Base-by-base conservation (phyloP, 1,284 basidiomycete genomes). In the Ustilago sp. region DNA sequence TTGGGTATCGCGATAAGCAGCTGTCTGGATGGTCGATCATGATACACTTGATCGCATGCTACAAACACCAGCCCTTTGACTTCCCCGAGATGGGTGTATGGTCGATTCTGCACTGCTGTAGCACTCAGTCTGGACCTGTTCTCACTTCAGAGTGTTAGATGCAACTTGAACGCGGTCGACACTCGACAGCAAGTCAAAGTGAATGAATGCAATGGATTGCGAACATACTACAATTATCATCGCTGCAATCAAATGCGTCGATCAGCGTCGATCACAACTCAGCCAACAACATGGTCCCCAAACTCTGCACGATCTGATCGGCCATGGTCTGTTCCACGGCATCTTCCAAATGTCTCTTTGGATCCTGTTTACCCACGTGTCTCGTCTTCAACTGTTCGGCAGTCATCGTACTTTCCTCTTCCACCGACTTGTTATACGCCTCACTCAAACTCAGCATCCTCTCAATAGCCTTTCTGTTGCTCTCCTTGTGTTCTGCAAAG, bases 331-430 rank as follows among this genome's bases (percentile, higher is more conserved):
- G 61, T 61, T 86, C 82, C 1, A 86, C 85, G 2, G 78, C 82
- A 59, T 86, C 85, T 56, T 86, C 85, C 51, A 86, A 71, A 68
- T 86, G 85, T 23, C 85, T 65, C 73, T 86, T 86, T 4, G 85
- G 85, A 67, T 86, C 84, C 71, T 85, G 84, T 69, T 85, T 84
- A 59, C 83, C 84, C 47, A 85, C 80, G 68, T 85, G 84, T 35
- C 84, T 69, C 23, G 84, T 86, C 80, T 86, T 85, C 55, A 84
- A 67, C 73, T 86, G 82, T 28, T 86, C 82, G 12, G 75, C 63
- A 8, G 82, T 80, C 51, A 86, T 54, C 1, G 81, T 81, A 28
- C 70, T 69, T 58, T 86, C 84, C 62, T 86, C 84, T 64, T 83
- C 78, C 13, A 86, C 84, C 36, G 80, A 81, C 71, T 86, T 86